A percentile compares a stretch with the other conserved stretches of the same genome.
phyloP scores from a whole-genome alignment of 2,329 filamentous ascomycete species.

The Mycogone perniciosa region DNA sequence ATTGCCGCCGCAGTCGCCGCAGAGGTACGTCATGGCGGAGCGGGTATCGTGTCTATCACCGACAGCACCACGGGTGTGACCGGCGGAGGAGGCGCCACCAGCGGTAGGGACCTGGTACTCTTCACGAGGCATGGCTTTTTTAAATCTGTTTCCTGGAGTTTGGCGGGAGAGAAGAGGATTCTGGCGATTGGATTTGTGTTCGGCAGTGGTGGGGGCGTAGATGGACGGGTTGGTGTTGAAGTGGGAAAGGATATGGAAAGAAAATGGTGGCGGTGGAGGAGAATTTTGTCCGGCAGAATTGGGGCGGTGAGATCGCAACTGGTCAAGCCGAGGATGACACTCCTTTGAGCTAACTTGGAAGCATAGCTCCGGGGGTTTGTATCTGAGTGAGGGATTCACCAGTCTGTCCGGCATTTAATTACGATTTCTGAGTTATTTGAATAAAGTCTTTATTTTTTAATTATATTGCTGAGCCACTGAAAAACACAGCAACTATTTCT shows the following conservation, averaged over 20 bases:
- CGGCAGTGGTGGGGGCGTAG: neutral
- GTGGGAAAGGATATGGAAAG: constrained; percentile 6
- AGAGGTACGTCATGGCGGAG: constrained; percentile 34
- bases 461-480: too few species aligned
- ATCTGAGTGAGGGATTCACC: too few species aligned
- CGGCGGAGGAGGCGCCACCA: constrained; percentile 34
- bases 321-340: neutral
- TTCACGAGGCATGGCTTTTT: constrained; percentile 59
- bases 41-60: constrained; percentile 35
- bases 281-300: constrained; percentile 19
- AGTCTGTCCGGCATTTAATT: too few species aligned
- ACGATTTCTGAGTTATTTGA: neutral
- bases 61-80: constrained; percentile 32
- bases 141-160: neutral
- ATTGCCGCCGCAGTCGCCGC: constrained; percentile 39
- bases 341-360: too few species aligned
- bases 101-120: constrained; percentile 66
- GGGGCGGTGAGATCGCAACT: constrained; percentile 15
- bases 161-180: constrained; percentile 1
- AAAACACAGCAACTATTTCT: too few species aligned
- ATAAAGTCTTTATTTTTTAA: too few species aligned
- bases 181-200: neutral
- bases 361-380: too few species aligned
- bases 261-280: constrained; percentile 16
- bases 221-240: neutral